Evolutionary conservation across 164 flowering plant genomes (phyloP).

Genomic region (Vitis cinerea): DNA sequence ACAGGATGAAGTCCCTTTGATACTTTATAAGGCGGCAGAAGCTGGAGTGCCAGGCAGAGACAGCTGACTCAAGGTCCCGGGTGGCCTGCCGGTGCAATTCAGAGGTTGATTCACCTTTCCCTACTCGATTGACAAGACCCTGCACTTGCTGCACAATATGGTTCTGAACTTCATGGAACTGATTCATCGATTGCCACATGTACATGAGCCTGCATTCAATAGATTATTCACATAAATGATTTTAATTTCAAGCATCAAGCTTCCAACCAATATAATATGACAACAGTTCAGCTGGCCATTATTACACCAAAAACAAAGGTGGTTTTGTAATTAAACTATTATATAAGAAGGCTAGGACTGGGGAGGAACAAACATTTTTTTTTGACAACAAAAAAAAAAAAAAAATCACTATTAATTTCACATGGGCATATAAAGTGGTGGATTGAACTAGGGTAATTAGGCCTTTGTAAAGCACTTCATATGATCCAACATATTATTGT

Average conservation of each 20-base stretch:
- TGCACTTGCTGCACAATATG: constrained; percentile 90
- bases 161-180: constrained; percentile 78
- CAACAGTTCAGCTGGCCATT: background rate
- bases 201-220: constrained; percentile 66
- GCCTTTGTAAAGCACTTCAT: too few relatives aligned
- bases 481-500: too few relatives aligned
- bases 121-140: constrained; percentile 67
- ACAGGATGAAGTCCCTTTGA: constrained; percentile 74
- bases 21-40: constrained; percentile 76
- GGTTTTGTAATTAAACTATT: background rate
- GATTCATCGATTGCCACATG: constrained; percentile 98
- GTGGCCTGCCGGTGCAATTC: constrained; percentile 90
- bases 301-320: background rate
- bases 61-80: constrained; percentile 84
- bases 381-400: too few relatives aligned
- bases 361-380: too few relatives aligned
- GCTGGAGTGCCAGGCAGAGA: constrained; percentile 91
- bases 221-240: background rate
- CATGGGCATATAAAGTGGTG: too few relatives aligned
- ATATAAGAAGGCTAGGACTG: too few relatives aligned
- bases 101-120: constrained; percentile 74
- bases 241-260: background rate
- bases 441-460: too few relatives aligned
- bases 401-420: too few relatives aligned
- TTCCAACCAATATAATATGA: background rate